Conservation (phyloP, 768 basidiomycete species). For the Boletus insuetus region DNA sequence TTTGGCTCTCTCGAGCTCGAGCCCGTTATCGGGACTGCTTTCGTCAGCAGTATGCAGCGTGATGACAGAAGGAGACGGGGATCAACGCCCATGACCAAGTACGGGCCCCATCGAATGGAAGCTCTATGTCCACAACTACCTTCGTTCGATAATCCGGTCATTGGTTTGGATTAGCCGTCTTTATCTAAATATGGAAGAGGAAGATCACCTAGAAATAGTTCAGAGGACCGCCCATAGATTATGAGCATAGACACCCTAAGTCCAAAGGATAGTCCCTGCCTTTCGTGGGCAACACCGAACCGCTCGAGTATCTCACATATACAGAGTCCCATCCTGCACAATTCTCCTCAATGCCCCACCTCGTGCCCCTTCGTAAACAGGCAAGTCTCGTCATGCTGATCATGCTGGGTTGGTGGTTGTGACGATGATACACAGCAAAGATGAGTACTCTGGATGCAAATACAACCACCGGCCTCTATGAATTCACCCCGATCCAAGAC, state of each 20-base stretch:
- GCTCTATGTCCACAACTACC: neutral
- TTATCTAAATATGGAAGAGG: neutral
- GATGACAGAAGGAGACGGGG: neutral
- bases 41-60: neutral
- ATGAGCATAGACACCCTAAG: neutral
- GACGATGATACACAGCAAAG: slow-evolving; percentile 7
- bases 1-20: slow-evolving; percentile 1
- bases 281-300: neutral
- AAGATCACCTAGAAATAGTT: slow-evolving; percentile 8
- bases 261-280: slow-evolving; percentile 8
- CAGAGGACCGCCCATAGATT: neutral
- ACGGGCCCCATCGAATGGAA: neutral
- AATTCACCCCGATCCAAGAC: slow-evolving; percentile 54
- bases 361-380: neutral
- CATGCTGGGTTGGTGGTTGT: neutral
- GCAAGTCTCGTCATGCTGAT: neutral
- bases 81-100: slow-evolving; percentile 3
- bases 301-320: slow-evolving; percentile 16
- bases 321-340: neutral
- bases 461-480: slow-evolving; percentile 21
- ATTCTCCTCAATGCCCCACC: neutral
- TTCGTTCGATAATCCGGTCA: neutral
- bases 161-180: neutral
- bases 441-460: slow-evolving; percentile 11
- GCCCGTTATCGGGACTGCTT: neutral